Conservation (phyloP, 2,329 filamentous ascomycete species). For the Atkinsonella hypoxylon region DNA sequence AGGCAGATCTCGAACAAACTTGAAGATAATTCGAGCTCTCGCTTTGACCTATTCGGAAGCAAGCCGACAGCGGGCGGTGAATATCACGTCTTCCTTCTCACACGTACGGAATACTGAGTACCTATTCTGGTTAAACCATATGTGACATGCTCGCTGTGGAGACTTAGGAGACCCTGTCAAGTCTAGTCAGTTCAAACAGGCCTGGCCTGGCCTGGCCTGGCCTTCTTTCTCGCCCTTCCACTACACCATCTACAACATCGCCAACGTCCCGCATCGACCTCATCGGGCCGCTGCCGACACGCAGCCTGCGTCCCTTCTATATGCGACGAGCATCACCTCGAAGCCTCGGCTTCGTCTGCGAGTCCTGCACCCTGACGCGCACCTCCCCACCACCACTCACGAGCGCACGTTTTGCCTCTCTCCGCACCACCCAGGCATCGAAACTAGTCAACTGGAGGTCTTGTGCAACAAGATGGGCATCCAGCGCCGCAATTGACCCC, state of each 20-base stretch:
- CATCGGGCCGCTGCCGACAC: neutral
- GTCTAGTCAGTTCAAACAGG: no score
- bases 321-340: constrained; percentile 15
- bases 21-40: no score
- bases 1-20: no score
- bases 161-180: no score
- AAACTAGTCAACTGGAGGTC: constrained; percentile 5
- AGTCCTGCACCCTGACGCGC: constrained; percentile 28
- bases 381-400: constrained; percentile 13
- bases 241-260: neutral
- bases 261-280: neutral
- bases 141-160: no score
- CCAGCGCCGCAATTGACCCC: constrained; percentile 12
- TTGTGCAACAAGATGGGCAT: constrained; percentile 14
- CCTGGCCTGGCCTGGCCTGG: no score
- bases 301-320: neutral
- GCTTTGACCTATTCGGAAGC: no score
- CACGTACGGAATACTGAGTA: no score
- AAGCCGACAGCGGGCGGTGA: no score
- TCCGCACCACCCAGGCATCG: constrained; percentile 8
- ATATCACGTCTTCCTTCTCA: no score
- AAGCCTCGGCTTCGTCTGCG: constrained; percentile 28
- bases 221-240: no score
- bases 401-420: constrained; percentile 13
- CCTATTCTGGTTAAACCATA: no score